Evolutionary conservation across 202 grass and related monocot genomes (phyloP), one percentile per base, ranked within the genome.

Genomic region (Tripidium arundinaceum): DNA sequence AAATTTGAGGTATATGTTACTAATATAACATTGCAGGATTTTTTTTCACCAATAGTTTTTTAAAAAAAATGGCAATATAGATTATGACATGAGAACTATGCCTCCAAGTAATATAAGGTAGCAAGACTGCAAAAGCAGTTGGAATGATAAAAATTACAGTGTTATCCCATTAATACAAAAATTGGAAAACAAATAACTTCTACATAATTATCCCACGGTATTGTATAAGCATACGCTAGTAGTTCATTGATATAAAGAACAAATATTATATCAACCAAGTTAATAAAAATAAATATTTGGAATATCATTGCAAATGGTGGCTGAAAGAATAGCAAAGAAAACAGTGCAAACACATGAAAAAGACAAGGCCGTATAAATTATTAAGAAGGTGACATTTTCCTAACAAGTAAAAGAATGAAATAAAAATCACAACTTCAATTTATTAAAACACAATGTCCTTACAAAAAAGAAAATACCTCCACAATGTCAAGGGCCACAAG

Each of bases 401-500:
- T 63, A 18, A 21, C 57, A 49, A 46, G 14, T 28, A 36, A 67
- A 68, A 57, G 29, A 65, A 21, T 18, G 26, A 25, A 57, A 82
- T 27, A 65, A 63, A 46, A 76, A 52, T 18, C 58, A 78, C 18
- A 70, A 65, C 29, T 58, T 24, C 8, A 70, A 81, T 28, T 81
- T 65, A 58, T 63, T 33, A 39, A 40, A 65, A 78, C 24, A 0
- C 63, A 18, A 49, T 81, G 34, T 72, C 59, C 22, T 29, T 38
- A 74, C 16, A 83, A 0, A 50, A 63, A 59, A 82, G 8, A 43
- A 77, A 81, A 62, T 95, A 98, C 96, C 96, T 95, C 81, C 63
- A 94, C 74, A 77, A 93, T 87, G 13, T 91, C 90, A 58, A 98
- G 92, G 70, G 92, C 88, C 62, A 93, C 79, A 68, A 95, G 84